Evolutionary conservation across 2,329 filamentous ascomycete genomes (phyloP), one percentile per base, ranked within the genome.

Genomic region (Knoxdaviesia proteae): DNA sequence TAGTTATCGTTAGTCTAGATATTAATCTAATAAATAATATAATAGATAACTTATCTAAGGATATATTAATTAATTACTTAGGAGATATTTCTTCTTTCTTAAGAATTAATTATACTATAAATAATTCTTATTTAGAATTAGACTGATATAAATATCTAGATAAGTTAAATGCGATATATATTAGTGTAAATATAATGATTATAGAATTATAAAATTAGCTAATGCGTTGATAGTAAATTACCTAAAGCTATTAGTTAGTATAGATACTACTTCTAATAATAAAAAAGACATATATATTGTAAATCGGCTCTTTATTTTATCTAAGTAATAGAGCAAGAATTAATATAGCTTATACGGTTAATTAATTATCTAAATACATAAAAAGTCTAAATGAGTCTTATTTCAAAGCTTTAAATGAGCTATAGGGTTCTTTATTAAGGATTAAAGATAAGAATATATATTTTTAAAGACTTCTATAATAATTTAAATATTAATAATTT

Each of bases 401-500:
- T n/a, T n/a, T n/a, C n/a, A n/a, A n/a, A n/a, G n/a, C n/a, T n/a
- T n/a, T n/a, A n/a, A n/a, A n/a, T n/a, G n/a, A n/a, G n/a, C n/a
- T n/a, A n/a, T n/a, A n/a, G n/a, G n/a, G n/a, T n/a, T n/a, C n/a
- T 29, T 11, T 7, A 6, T 38, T 38, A 38, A 38, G 30, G 36
- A 38, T 38, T 11, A 7, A 38, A 11, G 6, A 6, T 6, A 38
- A 38, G n/a, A n/a, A n/a, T n/a, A 39, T 43, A 33, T 10, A 20
- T 4, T 43, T 4, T 39, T 38, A 31, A 39, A 33, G 20, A 39
- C 38, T 30, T 39, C 35, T n/a, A 43, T 38, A 32, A 39, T 34
- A 32, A 9, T 39, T 34, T 32, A 6, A 38, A 39, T 44, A 37
- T 33, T 44, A 41, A 41, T 46, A n/a, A n/a, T n/a, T n/a, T n/a